Percentiles rank a stretch among this genome's conserved stretches.
These are phyloP conservation scores for Puccinia triticina DNA, from an alignment of 1,284 basidiomycete genomes.

Conservation along the genomic window DNA sequence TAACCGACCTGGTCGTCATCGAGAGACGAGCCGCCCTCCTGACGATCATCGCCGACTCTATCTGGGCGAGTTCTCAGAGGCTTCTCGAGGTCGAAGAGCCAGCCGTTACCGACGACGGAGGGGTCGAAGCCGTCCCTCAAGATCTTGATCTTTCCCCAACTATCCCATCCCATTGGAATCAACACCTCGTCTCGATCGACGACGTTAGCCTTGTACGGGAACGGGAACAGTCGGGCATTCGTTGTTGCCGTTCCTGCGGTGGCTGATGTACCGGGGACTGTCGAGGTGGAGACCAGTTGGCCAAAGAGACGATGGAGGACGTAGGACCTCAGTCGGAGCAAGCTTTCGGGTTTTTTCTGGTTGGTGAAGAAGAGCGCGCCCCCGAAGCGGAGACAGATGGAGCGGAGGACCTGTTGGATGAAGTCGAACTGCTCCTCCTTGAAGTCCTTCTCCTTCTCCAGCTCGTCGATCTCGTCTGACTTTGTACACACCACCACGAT, in stretches of 20 bases:
- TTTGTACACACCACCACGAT: conserved; percentile 90
- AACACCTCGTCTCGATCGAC: conserved; percentile 88
- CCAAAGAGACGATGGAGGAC: conserved; percentile 79
- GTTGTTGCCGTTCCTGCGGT: conserved; percentile 57
- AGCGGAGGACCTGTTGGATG: conserved; percentile 88
- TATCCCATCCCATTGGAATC: conserved; percentile 94
- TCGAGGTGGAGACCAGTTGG: conserved; percentile 61
- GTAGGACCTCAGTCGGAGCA: conserved; percentile 80
- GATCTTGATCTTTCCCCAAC: conserved; percentile 92
- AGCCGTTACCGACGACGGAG: conserved; percentile 76
- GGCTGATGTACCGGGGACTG: conserved; percentile 25
- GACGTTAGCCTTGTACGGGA: conserved; percentile 81
- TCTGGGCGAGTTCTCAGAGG: conserved; percentile 6
- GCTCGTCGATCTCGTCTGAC: conserved; percentile 78
- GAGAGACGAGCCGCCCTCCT: conserved; percentile 65
- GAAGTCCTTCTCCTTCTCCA: conserved; percentile 61
- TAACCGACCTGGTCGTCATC: conserved; percentile 65
- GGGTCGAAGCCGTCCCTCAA: conserved; percentile 89
- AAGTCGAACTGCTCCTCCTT: conserved; percentile 92
- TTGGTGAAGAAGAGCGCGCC: conserved; percentile 90
- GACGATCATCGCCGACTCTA: not conserved
- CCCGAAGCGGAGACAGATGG: conserved; percentile 91
- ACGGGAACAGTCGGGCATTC: conserved; percentile 73
- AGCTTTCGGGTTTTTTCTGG: conserved; percentile 72
- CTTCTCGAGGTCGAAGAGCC: conserved; percentile 66